These are phyloP conservation scores for Neofusicoccum kwambonambiense DNA, from an alignment of 2,329 filamentous ascomycete species.

Conservation along the genomic window DNA sequence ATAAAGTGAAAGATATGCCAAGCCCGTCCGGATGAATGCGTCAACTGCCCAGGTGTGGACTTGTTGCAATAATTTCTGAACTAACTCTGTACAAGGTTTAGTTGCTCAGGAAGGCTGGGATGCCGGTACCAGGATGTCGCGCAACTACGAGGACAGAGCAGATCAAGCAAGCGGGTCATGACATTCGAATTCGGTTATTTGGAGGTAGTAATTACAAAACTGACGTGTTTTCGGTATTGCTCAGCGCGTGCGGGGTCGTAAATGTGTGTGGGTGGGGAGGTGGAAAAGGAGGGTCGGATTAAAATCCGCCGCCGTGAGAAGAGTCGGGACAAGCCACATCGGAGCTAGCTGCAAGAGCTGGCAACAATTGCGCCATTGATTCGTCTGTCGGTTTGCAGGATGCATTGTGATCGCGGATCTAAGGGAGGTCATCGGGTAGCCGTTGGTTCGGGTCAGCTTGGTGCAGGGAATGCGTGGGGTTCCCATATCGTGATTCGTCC, in stretches of 20 bases:
- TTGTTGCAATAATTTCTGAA: no score
- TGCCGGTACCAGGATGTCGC: background rate
- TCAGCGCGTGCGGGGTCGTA: slow-evolving; percentile 2
- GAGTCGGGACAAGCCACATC: background rate
- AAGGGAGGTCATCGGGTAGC: background rate
- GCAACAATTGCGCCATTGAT: background rate
- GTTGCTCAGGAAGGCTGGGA: background rate
- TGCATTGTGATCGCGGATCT: slow-evolving; percentile 5
- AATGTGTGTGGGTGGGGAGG: background rate
- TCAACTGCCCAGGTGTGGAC: no score
- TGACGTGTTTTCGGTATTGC: background rate
- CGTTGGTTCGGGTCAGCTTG: background rate
- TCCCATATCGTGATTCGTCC: slow-evolving; percentile 1
- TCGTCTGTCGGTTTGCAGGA: background rate
- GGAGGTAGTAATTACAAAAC: slow-evolving; percentile 11
- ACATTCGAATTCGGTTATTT: background rate
- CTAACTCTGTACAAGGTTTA: no score
- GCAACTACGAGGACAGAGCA: background rate
- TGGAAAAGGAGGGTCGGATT: background rate
- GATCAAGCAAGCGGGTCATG: background rate
- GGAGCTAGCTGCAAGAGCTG: background rate
- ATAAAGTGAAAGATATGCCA: no score
- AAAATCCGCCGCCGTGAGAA: slow-evolving; percentile 3
- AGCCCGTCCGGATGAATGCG: no score
- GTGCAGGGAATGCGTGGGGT: slow-evolving; percentile 7